These are phyloP conservation scores for Fusarium agapanthi DNA, from an alignment of 2,329 filamentous ascomycete genomes.

Conservation along the genomic window DNA sequence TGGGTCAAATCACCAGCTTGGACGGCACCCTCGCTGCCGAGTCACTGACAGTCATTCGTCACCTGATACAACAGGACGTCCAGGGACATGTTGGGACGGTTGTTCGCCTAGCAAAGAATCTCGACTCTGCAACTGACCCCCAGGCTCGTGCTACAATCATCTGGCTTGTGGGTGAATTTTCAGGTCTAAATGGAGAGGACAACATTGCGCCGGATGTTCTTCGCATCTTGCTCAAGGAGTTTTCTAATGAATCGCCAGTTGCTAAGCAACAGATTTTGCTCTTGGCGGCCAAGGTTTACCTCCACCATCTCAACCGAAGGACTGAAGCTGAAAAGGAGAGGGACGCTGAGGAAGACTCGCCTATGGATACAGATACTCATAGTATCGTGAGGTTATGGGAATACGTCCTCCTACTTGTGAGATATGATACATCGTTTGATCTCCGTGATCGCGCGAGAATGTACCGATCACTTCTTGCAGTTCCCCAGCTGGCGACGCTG, in stretches of 20 bases:
- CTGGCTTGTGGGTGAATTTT: slow-evolving; percentile 96
- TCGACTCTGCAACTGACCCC: slow-evolving; percentile 87
- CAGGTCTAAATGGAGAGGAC: slow-evolving; percentile 79
- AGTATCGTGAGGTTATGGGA: slow-evolving; percentile 82
- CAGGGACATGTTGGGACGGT: slow-evolving; percentile 84
- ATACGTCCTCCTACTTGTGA: slow-evolving; percentile 83
- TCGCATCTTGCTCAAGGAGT: slow-evolving; percentile 85
- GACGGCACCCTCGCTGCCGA: slow-evolving; percentile 91
- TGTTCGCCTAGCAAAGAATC: slow-evolving; percentile 86
- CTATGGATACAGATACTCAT: slow-evolving; percentile 57
- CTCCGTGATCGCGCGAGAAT: slow-evolving; percentile 89
- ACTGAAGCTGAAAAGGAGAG: slow-evolving; percentile 53
- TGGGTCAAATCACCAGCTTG: slow-evolving; percentile 87
- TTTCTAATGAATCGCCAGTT: slow-evolving; percentile 82
- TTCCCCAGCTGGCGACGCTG: slow-evolving; percentile 87
- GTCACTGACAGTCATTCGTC: slow-evolving; percentile 91
- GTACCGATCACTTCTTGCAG: slow-evolving; percentile 83
- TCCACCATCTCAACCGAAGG: slow-evolving; percentile 81
- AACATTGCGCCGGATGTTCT: slow-evolving; percentile 94
- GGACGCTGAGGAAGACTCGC: slow-evolving; percentile 45
- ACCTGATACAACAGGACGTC: slow-evolving; percentile 93
- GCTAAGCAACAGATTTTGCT: slow-evolving; percentile 93
- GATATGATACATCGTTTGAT: slow-evolving; percentile 95
- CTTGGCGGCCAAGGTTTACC: slow-evolving; percentile 94
- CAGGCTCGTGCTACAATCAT: slow-evolving; percentile 93